Base-by-base conservation (phyloP, 345 rosid species). In the Dipteronia sinensis region DNA sequence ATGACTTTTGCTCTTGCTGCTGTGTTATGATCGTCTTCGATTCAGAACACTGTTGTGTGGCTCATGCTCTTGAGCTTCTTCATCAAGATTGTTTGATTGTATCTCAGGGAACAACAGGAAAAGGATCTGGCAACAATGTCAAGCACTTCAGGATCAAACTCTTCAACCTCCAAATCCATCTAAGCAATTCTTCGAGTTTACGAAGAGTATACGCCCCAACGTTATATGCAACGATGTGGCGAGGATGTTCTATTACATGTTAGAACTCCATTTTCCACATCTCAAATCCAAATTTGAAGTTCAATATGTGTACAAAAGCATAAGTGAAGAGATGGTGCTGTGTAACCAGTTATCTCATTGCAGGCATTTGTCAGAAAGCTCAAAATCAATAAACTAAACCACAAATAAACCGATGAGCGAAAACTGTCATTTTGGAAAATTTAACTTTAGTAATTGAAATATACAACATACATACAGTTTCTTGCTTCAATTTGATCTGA, bases 161-260 rank as follows among this genome's bases (percentile, higher is more conserved):
- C 42, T 51, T 69, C 42, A 6, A 23, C 64, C 13, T 53, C 66
- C 47, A 53, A 38, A 25, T 64, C 76, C 13, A 19, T 16, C 19
- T 38, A 53, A 42, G 65, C 73, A 61, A 22, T 59, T 51, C 9
- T 42, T 58, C 19, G 65, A n/a, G 25, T 76, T 53, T 5, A 8
- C 15, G 16, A 34, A 34, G 20, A 7, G 71, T 51, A 27, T 10
- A 10, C 7, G 38, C 53, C 7, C n/a, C 38, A 34, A 19, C 9
- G 0, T 76, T 62, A 46, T 10, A 56, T 23, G 59, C 38, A 15
- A 9, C 29, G 75, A 77, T 44, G 58, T 10, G 34, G 1, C n/a
- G 16, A 38, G 79, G 38, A 71, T 16, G 6, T 71, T 80, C 76
- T 76, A 20, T 49, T 25, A 17, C 65, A 76, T 44, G 79, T 53